These are phyloP conservation scores for Lentinula raphanica DNA, from an alignment of 768 basidiomycete species.

Conservation along the genomic window DNA sequence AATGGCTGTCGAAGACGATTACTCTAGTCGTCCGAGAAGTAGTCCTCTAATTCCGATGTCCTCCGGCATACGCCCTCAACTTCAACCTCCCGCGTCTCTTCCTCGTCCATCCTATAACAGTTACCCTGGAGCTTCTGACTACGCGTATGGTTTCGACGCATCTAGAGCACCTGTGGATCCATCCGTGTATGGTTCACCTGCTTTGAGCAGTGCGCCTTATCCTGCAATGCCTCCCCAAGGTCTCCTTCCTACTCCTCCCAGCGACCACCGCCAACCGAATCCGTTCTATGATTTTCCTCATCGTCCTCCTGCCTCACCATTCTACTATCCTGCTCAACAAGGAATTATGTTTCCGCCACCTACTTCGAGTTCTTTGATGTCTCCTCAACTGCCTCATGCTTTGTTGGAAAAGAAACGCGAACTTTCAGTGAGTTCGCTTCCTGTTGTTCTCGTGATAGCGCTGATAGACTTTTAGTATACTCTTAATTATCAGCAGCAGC, in stretches of 20 bases:
- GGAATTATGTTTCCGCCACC: slow-evolving; percentile 54
- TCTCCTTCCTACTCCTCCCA: slow-evolving; percentile 35
- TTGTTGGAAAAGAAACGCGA: slow-evolving; percentile 53
- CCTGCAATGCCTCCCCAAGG: slow-evolving; percentile 36
- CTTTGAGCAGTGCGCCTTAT: slow-evolving; percentile 44
- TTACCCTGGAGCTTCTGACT: slow-evolving; percentile 59
- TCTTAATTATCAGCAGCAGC: slow-evolving; percentile 40
- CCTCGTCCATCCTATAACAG: slow-evolving; percentile 42
- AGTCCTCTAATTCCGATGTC: slow-evolving; percentile 19
- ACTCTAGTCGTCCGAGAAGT: slow-evolving; percentile 32
- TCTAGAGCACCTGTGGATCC: slow-evolving; percentile 38
- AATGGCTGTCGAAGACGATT: slow-evolving; percentile 56
- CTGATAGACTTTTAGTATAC: slow-evolving; percentile 31
- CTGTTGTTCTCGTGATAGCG: slow-evolving; percentile 1
- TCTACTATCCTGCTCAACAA: slow-evolving; percentile 54
- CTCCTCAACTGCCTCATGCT: slow-evolving; percentile 39
- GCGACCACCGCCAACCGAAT: slow-evolving; percentile 43
- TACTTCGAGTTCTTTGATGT: slow-evolving; percentile 45
- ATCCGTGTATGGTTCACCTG: slow-evolving; percentile 45
- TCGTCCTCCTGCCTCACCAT: slow-evolving; percentile 49
- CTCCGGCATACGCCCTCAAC: slow-evolving; percentile 23
- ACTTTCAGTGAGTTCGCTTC: slow-evolving; percentile 39
- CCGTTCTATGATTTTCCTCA: slow-evolving; percentile 57
- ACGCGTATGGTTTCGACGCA: slow-evolving; percentile 49
- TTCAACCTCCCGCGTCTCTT: slow-evolving; percentile 26